Base-by-base conservation (phyloP, 1,284 basidiomycete genomes). In the Melampsora larici-populina region DNA sequence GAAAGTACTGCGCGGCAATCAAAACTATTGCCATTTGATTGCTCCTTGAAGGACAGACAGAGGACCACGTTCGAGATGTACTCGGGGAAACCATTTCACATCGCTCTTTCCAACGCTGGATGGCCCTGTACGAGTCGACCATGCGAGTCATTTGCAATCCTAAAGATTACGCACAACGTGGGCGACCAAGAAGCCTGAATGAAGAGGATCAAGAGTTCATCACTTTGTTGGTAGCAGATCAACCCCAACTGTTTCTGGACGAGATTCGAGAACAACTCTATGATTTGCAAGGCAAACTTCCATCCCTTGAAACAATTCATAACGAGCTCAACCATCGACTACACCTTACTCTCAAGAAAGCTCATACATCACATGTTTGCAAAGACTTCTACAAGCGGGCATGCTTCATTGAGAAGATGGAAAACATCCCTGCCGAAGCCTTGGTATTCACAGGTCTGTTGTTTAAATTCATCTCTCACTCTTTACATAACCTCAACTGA, bases 201-300 rank as follows among this genome's bases (percentile, higher is more conserved):
- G 40, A 40, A 24, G 51, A 70, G 29, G 49, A 70, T 36, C 26
- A 24, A 8, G 29, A 70, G 58, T 70, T 70, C 33, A 70, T 70
- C 11, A 4, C 36, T 3, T 31, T 55, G 24, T 33, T 70, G 29
- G 51, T 70, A 33, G 21, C 26, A 26, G 55, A 58, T 1, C 18
- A 55, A n/a, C 69, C 69, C 18, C 24, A 24, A 17, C 48, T 70
- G 2, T 70, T 55, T 55, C 69, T 55, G 31, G 69, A 70, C 5
- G 51, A 60, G n/a, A 60, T 70, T 1, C 51, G n/a, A 8, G 69
- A 51, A 55, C 48, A 33, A 21, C 40, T 70, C 46, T 69, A 36
- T 8, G n/a, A 70, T 26, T 17, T 21, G 18, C 13, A 33, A 9
- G 51, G 31, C 7, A 58, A 29, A 9, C 36, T 70, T 21, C 5